Percentiles rank a stretch among this genome's conserved stretches.
phyloP scores from a whole-genome alignment of 805 yeast genomes.

The Ogataea philodendri region DNA sequence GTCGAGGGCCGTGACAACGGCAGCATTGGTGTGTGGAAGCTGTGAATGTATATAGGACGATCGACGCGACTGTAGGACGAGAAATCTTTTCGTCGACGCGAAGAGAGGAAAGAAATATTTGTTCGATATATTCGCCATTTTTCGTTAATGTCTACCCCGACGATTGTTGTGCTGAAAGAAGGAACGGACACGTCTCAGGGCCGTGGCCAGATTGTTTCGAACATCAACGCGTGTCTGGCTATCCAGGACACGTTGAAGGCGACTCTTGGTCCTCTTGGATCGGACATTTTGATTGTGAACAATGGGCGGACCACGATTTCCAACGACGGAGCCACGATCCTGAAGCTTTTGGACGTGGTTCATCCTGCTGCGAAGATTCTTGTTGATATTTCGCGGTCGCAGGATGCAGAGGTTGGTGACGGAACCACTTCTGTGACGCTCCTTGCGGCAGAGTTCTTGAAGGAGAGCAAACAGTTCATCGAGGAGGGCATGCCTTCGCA shows the following conservation, averaged over 20 bases:
- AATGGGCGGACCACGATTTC: conserved; percentile 91
- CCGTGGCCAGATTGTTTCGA: conserved; percentile 89
- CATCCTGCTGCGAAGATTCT: conserved; percentile 98
- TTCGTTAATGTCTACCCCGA: conserved; percentile 80
- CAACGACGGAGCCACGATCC: conserved; percentile 96
- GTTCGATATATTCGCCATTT: conserved; percentile 26
- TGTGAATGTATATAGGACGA: conserved; percentile 20
- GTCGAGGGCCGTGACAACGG: conserved; percentile 67
- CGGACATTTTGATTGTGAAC: conserved; percentile 87
- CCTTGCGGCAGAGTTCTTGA: conserved; percentile 89
- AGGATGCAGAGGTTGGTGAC: conserved; percentile 98
- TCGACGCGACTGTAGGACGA: conserved; percentile 7
- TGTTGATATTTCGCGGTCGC: conserved; percentile 92
- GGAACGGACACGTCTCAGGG: conserved; percentile 99
- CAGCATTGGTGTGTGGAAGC: conserved; percentile 63
- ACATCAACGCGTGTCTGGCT: conserved; percentile 95
- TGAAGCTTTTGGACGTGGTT: conserved; percentile 87
- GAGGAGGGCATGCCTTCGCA: conserved; percentile 97
- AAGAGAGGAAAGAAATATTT: conserved; percentile 6
- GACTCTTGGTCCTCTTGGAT: conserved; percentile 95
- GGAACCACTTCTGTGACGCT: conserved; percentile 97
- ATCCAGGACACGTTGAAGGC: conserved; percentile 94
- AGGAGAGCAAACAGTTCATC: conserved; percentile 84
- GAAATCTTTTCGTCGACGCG: conserved; percentile 12
- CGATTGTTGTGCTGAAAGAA: conserved; percentile 96